Evolutionary conservation across 2,329 filamentous ascomycete species (phyloP).

Genomic region (Teratosphaeria destructans): DNA sequence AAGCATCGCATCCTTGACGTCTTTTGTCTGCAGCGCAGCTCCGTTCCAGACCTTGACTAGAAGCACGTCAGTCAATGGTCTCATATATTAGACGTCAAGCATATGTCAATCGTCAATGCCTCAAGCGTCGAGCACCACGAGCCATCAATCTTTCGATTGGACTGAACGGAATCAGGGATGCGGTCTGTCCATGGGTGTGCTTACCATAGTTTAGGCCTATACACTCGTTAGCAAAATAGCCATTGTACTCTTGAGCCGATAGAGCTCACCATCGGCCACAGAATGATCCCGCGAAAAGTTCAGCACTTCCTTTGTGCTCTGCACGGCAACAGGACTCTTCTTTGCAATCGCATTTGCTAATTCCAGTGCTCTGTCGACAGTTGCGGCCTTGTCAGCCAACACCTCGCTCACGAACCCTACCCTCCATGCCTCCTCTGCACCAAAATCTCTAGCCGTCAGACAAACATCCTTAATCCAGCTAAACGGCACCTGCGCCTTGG

Average conservation of each 20-base stretch:
- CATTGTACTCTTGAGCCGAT: neutral
- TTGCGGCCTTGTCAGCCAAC: conserved; percentile 48
- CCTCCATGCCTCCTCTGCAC: conserved; percentile 53
- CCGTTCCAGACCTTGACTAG: conserved; percentile 69
- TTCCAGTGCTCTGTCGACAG: conserved; percentile 52
- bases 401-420: conserved; percentile 62
- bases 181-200: no score
- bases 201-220: conserved; percentile 60
- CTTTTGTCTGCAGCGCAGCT: conserved; percentile 67
- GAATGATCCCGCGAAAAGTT: conserved; percentile 71
- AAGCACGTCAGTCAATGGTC: no score
- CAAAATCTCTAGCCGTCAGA: conserved; percentile 59
- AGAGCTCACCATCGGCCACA: conserved; percentile 58
- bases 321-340: conserved; percentile 81
- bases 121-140: no score
- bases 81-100: no score
- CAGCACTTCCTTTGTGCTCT: conserved; percentile 78
- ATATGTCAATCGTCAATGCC: no score
- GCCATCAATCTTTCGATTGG: no score
- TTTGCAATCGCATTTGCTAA: conserved; percentile 56
- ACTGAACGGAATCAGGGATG: no score
- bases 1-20: conserved; percentile 63
- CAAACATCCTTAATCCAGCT: conserved; percentile 75
- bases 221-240: neutral
- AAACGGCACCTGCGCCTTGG: conserved; percentile 59